A percentile compares a stretch with the other conserved stretches of the same genome.
phyloP scores from a whole-genome alignment of 768 basidiomycete genomes.

The Suillus spraguei region DNA sequence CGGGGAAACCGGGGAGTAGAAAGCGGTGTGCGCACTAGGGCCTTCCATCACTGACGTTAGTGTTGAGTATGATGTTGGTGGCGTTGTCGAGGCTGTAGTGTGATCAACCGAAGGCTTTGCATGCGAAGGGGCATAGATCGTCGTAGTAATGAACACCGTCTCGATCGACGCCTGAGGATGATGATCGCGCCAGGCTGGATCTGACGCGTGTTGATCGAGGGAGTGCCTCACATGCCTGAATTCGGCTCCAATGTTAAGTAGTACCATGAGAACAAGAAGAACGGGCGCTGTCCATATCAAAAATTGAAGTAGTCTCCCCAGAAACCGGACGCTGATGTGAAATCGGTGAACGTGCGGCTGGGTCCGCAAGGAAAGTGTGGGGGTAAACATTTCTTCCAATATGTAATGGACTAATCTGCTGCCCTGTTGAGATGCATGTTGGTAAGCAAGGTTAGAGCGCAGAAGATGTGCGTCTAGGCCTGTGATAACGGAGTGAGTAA shows the following conservation, averaged over 20 bases:
- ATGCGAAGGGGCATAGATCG: conserved; percentile 20
- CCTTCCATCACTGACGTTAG: conserved; percentile 16
- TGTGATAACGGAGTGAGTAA: conserved; percentile 22
- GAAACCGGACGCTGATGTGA: conserved; percentile 12
- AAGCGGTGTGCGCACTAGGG: conserved; percentile 12
- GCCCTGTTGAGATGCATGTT: conserved; percentile 42
- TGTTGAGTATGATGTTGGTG: conserved; percentile 11
- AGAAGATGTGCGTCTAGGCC: conserved; percentile 46
- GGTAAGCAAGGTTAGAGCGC: conserved; percentile 60
- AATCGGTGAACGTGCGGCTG: conserved; percentile 13
- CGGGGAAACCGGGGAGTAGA: background rate
- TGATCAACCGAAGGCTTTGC: conserved; percentile 9
- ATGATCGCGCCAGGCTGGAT: conserved; percentile 13
- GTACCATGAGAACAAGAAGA: conserved; percentile 19
- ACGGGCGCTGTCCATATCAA: conserved; percentile 21
- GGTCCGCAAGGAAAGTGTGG: conserved; percentile 46
- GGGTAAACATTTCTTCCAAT: conserved; percentile 59
- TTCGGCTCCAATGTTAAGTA: conserved; percentile 31
- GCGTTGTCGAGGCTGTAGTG: conserved; percentile 9
- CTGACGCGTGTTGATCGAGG: conserved; percentile 22
- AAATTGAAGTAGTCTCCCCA: conserved; percentile 18
- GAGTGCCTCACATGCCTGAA: conserved; percentile 28
- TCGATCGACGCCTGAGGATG: conserved; percentile 16
- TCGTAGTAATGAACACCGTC: conserved; percentile 35
- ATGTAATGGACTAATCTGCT: conserved; percentile 58